phyloP scores from a whole-genome alignment of 2,329 filamentous ascomycete genomes.

The Apiospora saccharicola region DNA sequence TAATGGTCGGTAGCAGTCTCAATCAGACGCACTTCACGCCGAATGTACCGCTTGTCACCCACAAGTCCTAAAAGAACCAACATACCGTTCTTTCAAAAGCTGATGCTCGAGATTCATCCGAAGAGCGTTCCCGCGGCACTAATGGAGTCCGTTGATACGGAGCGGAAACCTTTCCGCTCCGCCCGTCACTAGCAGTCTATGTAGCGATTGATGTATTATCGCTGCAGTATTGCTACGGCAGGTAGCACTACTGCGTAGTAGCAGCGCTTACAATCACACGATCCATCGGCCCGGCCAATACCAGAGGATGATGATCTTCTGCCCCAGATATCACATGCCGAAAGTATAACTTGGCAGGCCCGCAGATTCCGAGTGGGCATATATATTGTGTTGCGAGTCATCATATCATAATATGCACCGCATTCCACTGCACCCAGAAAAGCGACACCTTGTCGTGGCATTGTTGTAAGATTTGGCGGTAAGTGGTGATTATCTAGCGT shows the following conservation, averaged over 20 bases:
- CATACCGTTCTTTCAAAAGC: neutral
- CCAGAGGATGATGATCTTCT: neutral
- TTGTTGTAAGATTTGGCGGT: too few relatives aligned
- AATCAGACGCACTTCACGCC: neutral
- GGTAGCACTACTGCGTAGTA: neutral
- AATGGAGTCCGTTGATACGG: neutral
- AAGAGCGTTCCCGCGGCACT: neutral
- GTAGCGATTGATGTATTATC: neutral
- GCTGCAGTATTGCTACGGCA: neutral
- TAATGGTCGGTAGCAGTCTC: neutral
- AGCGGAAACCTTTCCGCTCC: neutral
- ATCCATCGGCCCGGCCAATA: neutral
- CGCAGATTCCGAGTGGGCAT: neutral
- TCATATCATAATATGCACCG: neutral
- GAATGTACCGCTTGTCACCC: neutral
- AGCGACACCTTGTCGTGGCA: too few relatives aligned
- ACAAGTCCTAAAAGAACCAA: neutral
- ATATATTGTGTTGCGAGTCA: neutral
- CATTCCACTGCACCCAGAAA: too few relatives aligned
- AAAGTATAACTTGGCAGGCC: neutral
- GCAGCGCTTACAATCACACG: neutral
- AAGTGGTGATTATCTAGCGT: neutral
- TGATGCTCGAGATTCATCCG: neutral
- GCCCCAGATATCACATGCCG: neutral
- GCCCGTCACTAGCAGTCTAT: neutral